A percentile compares a stretch with the other conserved stretches of the same genome.
These are phyloP conservation scores for Acanthamoeba triangularis DNA, from an alignment of 208 protist genomes.

Conservation along the genomic window DNA sequence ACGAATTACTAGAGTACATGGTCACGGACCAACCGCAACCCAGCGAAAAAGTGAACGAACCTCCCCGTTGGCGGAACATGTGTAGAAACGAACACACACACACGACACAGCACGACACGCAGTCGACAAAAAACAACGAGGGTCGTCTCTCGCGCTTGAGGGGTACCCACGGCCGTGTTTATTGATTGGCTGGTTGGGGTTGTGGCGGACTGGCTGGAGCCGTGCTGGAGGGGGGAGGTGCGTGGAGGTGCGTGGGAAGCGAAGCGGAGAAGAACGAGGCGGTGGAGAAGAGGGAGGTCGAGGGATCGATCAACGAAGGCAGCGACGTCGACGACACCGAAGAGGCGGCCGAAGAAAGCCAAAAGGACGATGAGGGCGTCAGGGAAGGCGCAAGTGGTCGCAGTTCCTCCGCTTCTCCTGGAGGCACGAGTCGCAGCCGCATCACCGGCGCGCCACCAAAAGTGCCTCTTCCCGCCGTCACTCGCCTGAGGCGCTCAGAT, in stretches of 20 bases:
- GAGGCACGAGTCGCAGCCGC: neutral
- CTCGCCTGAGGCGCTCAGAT: neutral
- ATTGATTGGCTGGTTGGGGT: no score
- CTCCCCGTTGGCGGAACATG: no score
- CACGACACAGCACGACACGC: no score
- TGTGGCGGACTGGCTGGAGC: no score
- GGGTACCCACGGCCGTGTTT: no score
- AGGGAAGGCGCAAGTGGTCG: neutral
- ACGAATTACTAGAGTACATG: no score
- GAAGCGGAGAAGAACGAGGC: constrained; percentile 4
- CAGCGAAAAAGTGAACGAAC: no score
- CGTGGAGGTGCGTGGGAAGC: neutral
- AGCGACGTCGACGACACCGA: neutral
- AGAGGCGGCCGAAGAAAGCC: neutral
- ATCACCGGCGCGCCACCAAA: neutral
- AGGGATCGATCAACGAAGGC: neutral
- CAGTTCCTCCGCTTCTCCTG: neutral
- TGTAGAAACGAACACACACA: no score
- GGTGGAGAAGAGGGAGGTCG: neutral
- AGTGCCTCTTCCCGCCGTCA: neutral
- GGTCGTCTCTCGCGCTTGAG: no score
- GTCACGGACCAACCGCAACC: no score
- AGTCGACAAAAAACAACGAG: no score
- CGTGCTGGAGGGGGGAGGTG: no score
- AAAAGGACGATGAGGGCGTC: neutral